Conservation (phyloP, 2,329 filamentous ascomycete genomes). For the Fusarium marasasianum region DNA sequence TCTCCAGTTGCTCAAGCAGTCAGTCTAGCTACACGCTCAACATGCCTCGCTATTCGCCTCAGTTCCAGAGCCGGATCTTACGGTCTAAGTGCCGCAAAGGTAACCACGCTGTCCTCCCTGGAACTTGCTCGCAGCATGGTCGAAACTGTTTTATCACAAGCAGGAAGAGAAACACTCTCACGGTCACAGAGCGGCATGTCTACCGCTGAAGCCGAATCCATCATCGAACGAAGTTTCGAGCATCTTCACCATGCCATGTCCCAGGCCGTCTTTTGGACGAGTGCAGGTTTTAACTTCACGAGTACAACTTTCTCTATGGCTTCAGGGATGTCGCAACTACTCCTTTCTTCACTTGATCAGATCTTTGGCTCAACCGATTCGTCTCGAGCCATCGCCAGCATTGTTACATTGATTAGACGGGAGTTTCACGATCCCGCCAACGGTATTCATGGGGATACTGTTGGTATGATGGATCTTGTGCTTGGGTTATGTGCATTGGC, state of each 20-base stretch:
- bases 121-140: slow-evolving; percentile 65
- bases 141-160: slow-evolving; percentile 62
- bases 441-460: slow-evolving; percentile 65
- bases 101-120: slow-evolving; percentile 66
- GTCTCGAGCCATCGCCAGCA: slow-evolving; percentile 72
- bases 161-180: slow-evolving; percentile 60
- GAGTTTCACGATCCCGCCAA: slow-evolving; percentile 73
- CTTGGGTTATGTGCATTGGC: slow-evolving; percentile 69
- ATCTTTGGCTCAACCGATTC: slow-evolving; percentile 76
- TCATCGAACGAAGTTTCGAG: slow-evolving; percentile 66
- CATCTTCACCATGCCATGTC: slow-evolving; percentile 66
- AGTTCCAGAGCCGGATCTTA: slow-evolving; percentile 62
- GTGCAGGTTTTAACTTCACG: slow-evolving; percentile 68
- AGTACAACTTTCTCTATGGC: slow-evolving; percentile 63
- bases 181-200: slow-evolving; percentile 58
- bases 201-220: slow-evolving; percentile 62
- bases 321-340: slow-evolving; percentile 65
- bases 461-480: slow-evolving; percentile 69
- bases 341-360: slow-evolving; percentile 69
- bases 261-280: slow-evolving; percentile 68
- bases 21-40: slow-evolving; percentile 68
- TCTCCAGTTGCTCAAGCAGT: slow-evolving; percentile 65
- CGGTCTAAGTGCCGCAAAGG: slow-evolving; percentile 62
- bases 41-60: slow-evolving; percentile 64
- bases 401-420: slow-evolving; percentile 69